Evolutionary conservation across 2,329 filamentous ascomycete genomes (phyloP), one percentile per base, ranked within the genome.

Genomic region (Trichoderma sp.): DNA sequence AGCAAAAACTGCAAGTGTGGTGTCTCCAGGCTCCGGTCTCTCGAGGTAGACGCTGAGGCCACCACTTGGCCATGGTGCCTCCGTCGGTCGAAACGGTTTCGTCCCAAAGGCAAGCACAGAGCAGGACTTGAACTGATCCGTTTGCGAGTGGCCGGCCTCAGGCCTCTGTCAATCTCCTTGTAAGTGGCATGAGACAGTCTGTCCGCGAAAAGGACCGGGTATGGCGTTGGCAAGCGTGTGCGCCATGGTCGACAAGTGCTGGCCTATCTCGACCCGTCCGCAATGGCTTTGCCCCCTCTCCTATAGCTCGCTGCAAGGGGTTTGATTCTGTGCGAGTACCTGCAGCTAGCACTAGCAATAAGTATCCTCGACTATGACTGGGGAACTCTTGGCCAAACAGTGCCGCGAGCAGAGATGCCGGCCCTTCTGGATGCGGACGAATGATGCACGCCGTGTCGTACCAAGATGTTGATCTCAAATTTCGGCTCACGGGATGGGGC

Each of bases 41-140:
- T 47, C 57, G 43, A 43, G 57, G 63, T 34, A 19, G 54, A 56
- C 21, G 63, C 63, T 55, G 24, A 44, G 54, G 44, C 62, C 44
- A 12, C 62, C 55, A 34, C 47, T 19, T 50, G 61, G 52, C 28
- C 61, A 43, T 56, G 44, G 5, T 50, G 30, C n/a, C 28, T 50
- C 60, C 15, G 28, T 48, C 34, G 34, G 39, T 21, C n/a, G 43
- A 63, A n/a, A 19, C 44, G 34, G 19, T 6, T 50, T 60, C 57
- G 45, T 28, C 50, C 45, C 47, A 43, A 30, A 7, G 17, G 12
- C 9, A 41, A 26, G 30, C 57, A 41, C 57, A 15, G 19, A 51
- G 24, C 39, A 43, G 30, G 61, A 24, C 19, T 48, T 52, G 28
- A 17, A 41, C 51, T 41, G 39, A 7, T 19, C 14, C 14, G 50